Evolutionary conservation across 345 rosid species (phyloP).

Genomic region (Zanthoxylum bungeanum): DNA sequence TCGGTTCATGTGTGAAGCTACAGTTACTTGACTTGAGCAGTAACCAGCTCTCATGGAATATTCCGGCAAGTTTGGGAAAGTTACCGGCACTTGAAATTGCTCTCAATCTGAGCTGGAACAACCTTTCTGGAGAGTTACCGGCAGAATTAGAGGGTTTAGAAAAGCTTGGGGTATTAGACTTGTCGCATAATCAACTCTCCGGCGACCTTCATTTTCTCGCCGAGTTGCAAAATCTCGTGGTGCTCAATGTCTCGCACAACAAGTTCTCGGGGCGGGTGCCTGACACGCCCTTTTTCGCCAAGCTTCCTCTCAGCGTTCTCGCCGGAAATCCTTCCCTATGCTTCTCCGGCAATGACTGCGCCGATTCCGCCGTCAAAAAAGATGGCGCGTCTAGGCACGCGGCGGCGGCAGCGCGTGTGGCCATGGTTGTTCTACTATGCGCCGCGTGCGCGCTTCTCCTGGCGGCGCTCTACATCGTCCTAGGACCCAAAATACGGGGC

Average conservation of each 20-base stretch:
- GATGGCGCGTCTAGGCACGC: slow-evolving; percentile 13
- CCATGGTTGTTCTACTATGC: slow-evolving; percentile 56
- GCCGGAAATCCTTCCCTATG: slow-evolving; percentile 66
- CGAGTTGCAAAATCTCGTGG: slow-evolving; percentile 71
- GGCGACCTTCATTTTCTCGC: slow-evolving; percentile 61
- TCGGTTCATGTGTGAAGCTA: slow-evolving; percentile 65
- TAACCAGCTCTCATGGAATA: slow-evolving; percentile 55
- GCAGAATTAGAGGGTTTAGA: slow-evolving; percentile 47
- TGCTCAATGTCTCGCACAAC: slow-evolving; percentile 81
- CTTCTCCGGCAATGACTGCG: slow-evolving; percentile 47
- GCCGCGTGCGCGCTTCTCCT: slow-evolving; percentile 59
- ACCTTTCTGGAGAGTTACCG: slow-evolving; percentile 58
- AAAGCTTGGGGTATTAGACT: slow-evolving; percentile 65
- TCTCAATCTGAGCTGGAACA: slow-evolving; percentile 79
- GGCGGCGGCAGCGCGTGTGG: slow-evolving; percentile 51
- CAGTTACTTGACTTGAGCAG: slow-evolving; percentile 73
- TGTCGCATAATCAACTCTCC: slow-evolving; percentile 65
- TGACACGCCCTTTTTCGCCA: slow-evolving; percentile 71
- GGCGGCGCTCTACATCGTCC: slow-evolving; percentile 65
- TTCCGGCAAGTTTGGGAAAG: slow-evolving; percentile 60
- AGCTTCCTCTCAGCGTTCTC: slow-evolving; percentile 68
- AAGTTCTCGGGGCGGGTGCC: slow-evolving; percentile 77
- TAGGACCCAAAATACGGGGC: slow-evolving; percentile 37
- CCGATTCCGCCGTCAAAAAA: slow-evolving; percentile 3
- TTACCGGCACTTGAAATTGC: slow-evolving; percentile 72